phyloP scores from a whole-genome alignment of 2,329 filamentous ascomycete genomes.

The Penicillium freii region DNA sequence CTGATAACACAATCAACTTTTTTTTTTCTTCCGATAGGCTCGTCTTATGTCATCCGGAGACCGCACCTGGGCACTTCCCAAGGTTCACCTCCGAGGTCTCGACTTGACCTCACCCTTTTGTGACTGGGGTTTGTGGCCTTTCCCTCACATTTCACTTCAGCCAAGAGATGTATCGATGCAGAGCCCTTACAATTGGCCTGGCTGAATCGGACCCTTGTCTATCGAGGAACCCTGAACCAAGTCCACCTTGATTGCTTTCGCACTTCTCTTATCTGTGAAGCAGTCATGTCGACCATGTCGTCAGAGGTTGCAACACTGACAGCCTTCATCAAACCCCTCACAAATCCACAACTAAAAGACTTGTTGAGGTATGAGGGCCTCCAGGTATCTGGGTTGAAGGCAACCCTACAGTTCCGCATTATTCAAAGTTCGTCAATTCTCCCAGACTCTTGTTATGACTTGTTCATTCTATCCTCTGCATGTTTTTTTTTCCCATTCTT shows the following conservation, averaged over 20 bases:
- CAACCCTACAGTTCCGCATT: constrained; percentile 74
- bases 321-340: constrained; percentile 53
- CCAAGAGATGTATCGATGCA: constrained; percentile 33
- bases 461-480: constrained; percentile 1
- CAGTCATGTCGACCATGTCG: constrained; percentile 40
- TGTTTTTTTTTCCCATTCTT: neutral
- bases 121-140: constrained; percentile 1
- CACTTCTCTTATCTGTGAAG: constrained; percentile 10
- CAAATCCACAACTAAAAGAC: constrained; percentile 68
- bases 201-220: constrained; percentile 21
- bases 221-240: constrained; percentile 7
- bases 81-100: constrained; percentile 2
- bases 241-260: constrained; percentile 17
- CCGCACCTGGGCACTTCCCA: neutral
- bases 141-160: neutral
- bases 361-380: constrained; percentile 75
- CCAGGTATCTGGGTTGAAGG: constrained; percentile 79
- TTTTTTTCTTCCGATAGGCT: constrained; percentile 14
- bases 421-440: constrained; percentile 64
- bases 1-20: constrained; percentile 12
- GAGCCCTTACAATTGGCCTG: constrained; percentile 18
- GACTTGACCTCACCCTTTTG: neutral
- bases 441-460: neutral
- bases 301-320: constrained; percentile 44
- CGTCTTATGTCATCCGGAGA: constrained; percentile 37